Base-by-base conservation (phyloP, 257 asterid species). In the Striga asiatica region DNA sequence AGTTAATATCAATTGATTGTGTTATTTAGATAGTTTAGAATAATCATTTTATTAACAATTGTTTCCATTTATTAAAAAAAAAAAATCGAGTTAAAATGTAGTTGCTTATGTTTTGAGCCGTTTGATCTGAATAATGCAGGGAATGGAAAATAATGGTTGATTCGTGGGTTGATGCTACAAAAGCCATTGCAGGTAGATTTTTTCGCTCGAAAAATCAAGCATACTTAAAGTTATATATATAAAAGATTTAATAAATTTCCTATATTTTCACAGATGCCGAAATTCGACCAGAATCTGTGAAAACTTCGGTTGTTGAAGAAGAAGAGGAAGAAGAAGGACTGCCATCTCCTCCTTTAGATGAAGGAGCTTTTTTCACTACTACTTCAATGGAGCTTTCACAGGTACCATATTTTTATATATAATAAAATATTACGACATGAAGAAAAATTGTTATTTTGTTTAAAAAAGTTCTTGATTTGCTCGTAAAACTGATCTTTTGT, bases 331-430 rank as follows among this genome's bases (percentile, higher is more conserved):
- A 91, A 55, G 95, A 77, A 66, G 98, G 96, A 19, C 83, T 86
- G 7, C 96, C 96, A 38, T 89, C 94, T 68, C 97, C 97, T 5
- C 97, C 97, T 12, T 69, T 89, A 17, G 98, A 89, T 31, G 96
- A 79, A 66, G 94, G 88, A 49, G 88, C 80, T 45, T 83, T 87
- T 72, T 76, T 87, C 50, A 51, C 83, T 61, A 81, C 82, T 46
- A 60, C 78, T 62, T 69, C 87, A 41, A 41, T 41, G 48, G 48
- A 41, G 48, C 48, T 41, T 14, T 14, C 48, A 23, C 81, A 84
- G 88, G 98, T 87, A 61, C 60, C 51, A 39, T 46, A 38, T 64
- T 12, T 11, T 27, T n/a, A n/a, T n/a, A n/a, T n/a, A n/a, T n/a
- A n/a, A n/a, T n/a, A n/a, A n/a, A n/a, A n/a, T n/a, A n/a, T n/a